These are phyloP conservation scores for Flaveria brownii DNA, from an alignment of 129 eudicot genomes.

Conservation along the genomic window DNA sequence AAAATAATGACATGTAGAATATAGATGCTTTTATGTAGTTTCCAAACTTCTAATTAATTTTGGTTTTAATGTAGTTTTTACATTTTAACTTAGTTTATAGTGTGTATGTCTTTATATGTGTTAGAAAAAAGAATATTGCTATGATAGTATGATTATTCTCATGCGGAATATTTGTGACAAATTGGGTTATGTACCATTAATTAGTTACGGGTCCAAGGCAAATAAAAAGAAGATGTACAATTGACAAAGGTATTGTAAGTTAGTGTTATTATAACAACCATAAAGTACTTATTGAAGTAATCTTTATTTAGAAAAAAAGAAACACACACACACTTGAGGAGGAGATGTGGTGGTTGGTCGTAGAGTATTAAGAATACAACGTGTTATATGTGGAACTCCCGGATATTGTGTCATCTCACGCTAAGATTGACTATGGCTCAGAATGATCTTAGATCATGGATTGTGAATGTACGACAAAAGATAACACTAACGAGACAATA, in stretches of 20 bases:
- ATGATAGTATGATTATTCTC: background rate
- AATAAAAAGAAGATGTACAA: background rate
- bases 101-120: no score
- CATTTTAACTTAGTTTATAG: background rate
- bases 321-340: background rate
- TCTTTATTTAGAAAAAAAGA: no score
- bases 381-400: background rate
- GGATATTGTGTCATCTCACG: background rate
- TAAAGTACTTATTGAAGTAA: background rate
- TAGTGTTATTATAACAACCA: slow-evolving; percentile 3
- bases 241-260: background rate
- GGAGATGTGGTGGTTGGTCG: no score
- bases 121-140: background rate
- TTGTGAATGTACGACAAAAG: background rate
- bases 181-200: slow-evolving; percentile 1
- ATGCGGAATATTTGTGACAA: background rate
- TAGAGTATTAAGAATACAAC: background rate
- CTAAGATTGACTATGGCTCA: background rate
- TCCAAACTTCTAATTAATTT: no score
- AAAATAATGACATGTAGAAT: no score
- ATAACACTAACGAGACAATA: background rate
- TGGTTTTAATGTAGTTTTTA: no score
- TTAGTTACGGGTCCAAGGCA: background rate
- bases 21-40: no score
- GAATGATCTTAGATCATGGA: background rate